Evolutionary conservation across 108 stramenopile species (phyloP).

Genomic region (Seminavis robusta): DNA sequence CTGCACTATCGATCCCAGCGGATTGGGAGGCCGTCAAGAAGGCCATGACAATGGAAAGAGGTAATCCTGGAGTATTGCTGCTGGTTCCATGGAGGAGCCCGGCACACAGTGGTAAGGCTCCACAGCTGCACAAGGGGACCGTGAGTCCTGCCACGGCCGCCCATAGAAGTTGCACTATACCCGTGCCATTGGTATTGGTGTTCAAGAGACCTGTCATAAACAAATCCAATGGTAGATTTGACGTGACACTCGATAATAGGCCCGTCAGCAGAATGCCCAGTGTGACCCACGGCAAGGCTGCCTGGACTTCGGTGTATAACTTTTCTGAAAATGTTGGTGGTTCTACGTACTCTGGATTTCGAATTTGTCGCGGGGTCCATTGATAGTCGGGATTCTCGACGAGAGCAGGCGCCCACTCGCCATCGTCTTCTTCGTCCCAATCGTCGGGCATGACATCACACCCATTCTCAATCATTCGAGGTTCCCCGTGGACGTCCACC

Average conservation of each 20-base stretch:
- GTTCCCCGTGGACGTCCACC: not conserved
- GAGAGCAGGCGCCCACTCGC: slow-evolving; percentile 12
- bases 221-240: not conserved
- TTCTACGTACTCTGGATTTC: slow-evolving; percentile 4
- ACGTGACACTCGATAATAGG: not conserved
- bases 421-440: slow-evolving; percentile 41
- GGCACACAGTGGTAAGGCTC: slow-evolving; percentile 23
- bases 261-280: slow-evolving; percentile 18
- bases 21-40: slow-evolving; percentile 35
- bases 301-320: slow-evolving; percentile 6
- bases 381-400: slow-evolving; percentile 20
- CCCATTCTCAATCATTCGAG: not conserved
- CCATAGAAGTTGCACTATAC: not conserved
- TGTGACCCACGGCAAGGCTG: slow-evolving; percentile 24
- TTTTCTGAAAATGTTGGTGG: slow-evolving; percentile 19
- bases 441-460: slow-evolving; percentile 14
- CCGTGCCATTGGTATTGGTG: too few species aligned
- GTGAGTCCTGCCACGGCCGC: slow-evolving; percentile 25
- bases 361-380: slow-evolving; percentile 22
- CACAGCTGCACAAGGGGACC: slow-evolving; percentile 31
- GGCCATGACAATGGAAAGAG: slow-evolving; percentile 14
- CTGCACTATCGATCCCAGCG: slow-evolving; percentile 30
- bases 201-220: too few species aligned
- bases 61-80: too few species aligned
- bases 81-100: slow-evolving; percentile 13